Conservation (phyloP, 2,329 filamentous ascomycete genomes). For the Sphaceloma murrayae region DNA sequence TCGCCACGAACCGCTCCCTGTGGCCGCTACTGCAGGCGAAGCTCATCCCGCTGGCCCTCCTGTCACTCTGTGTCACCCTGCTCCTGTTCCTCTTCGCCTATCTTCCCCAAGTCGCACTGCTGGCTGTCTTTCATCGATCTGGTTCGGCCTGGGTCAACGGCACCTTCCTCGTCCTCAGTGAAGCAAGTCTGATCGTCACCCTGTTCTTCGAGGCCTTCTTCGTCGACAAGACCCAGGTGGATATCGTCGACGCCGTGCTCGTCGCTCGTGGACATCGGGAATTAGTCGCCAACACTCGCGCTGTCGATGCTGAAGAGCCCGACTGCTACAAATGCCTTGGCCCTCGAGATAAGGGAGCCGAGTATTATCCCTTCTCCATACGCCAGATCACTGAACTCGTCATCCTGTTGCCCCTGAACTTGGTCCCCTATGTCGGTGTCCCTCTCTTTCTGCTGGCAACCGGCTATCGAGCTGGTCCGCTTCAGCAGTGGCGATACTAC, state of each 20-base stretch:
- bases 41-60: slow-evolving; percentile 68
- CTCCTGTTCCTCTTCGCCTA: slow-evolving; percentile 83
- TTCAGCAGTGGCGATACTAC: slow-evolving; percentile 88
- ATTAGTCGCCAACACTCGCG: slow-evolving; percentile 52
- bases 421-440: slow-evolving; percentile 73
- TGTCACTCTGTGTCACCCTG: slow-evolving; percentile 74
- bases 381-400: slow-evolving; percentile 85
- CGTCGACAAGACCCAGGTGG: slow-evolving; percentile 64
- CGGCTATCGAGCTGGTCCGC: slow-evolving; percentile 74
- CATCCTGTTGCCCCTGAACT: slow-evolving; percentile 58
- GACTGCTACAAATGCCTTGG: slow-evolving; percentile 71
- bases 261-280: slow-evolving; percentile 63
- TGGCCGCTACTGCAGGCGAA: slow-evolving; percentile 72
- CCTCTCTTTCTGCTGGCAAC: slow-evolving; percentile 82
- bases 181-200: slow-evolving; percentile 53
- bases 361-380: slow-evolving; percentile 82
- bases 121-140: slow-evolving; percentile 76
- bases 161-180: slow-evolving; percentile 68
- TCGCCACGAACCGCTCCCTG: slow-evolving; percentile 64
- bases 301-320: slow-evolving; percentile 59
- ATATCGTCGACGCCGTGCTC: slow-evolving; percentile 73
- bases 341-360: slow-evolving; percentile 63
- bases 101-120: slow-evolving; percentile 77
- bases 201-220: slow-evolving; percentile 45
- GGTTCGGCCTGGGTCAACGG: slow-evolving; percentile 82